Evolutionary conservation across 2,329 filamentous ascomycete species (phyloP).

Genomic region (Aspergillus sp.): DNA sequence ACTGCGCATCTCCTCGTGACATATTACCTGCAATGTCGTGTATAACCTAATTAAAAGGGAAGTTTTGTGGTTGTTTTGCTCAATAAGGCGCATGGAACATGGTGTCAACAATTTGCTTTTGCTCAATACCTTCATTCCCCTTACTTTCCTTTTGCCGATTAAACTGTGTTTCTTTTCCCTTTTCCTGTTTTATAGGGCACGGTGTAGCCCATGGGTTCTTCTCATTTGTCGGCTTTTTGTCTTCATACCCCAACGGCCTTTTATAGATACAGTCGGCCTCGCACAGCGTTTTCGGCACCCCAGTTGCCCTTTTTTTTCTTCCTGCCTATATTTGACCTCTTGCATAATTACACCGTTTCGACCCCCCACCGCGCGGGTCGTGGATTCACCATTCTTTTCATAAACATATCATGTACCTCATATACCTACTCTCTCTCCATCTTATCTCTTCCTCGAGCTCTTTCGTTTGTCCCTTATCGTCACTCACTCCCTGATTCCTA

Average conservation of each 20-base stretch:
- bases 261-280: conserved; percentile 39
- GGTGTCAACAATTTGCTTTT: conserved; percentile 25
- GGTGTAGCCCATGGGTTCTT: conserved; percentile 21
- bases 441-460: conserved; percentile 6
- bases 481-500: conserved; percentile 12
- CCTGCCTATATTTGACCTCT: conserved; percentile 16
- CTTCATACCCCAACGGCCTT: conserved; percentile 42
- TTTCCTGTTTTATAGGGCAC: conserved; percentile 23
- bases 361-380: conserved; percentile 36
- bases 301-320: conserved; percentile 23
- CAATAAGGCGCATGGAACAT: conserved; percentile 31
- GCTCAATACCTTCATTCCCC: conserved; percentile 21
- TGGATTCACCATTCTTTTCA: conserved; percentile 27
- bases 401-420: conserved; percentile 9
- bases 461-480: conserved; percentile 21
- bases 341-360: conserved; percentile 22
- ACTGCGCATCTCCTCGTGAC: conserved; percentile 12
- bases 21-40: conserved; percentile 18
- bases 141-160: conserved; percentile 18
- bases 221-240: conserved; percentile 27
- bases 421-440: conserved; percentile 7
- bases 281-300: conserved; percentile 30
- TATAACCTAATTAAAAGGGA: conserved; percentile 18
- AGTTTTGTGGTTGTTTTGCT: conserved; percentile 24
- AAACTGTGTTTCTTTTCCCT: conserved; percentile 14